Evolutionary conservation across 768 basidiomycete genomes (phyloP), one percentile per base, ranked within the genome.

Genomic region (Lactarius trivialis): DNA sequence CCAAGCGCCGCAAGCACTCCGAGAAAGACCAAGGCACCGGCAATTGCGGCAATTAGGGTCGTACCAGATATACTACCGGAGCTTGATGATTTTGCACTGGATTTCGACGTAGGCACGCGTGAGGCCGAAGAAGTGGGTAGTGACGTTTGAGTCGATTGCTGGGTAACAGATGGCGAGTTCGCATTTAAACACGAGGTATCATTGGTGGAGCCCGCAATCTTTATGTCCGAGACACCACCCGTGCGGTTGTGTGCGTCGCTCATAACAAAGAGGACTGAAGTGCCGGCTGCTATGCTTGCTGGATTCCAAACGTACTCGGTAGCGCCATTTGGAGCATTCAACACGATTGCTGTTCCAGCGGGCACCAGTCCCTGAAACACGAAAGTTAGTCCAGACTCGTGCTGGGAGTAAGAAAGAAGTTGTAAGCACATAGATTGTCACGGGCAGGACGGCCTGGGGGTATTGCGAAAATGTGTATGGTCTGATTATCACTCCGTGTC

Each of bases 191-290:
- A 90, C 21, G 76, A 76, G 26, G 61, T 69, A 56, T 82, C 77
- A 61, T 76, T 77, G 2, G 83, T 81, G 33, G 69, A 70, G 9
- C 76, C 75, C 19, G 89, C 83, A 6, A 65, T 70, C 63, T 70
- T 67, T n/a, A 82, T 61, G 65, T 83, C 78, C n/a, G 85, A 83
- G 60, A 78, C 77, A 21, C 88, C 88, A 54, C 88, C 88, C 59
- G 77, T 76, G 50, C 76, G 72, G 12, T 81, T 80, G 53, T 67
- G 61, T 12, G 80, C 70, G 65, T 85, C 84, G 2, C 76, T 72
- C 80, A 87, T 76, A 43, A 79, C 66, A 56, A 87, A 87, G 14
- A 89, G 59, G 52, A 87, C 70, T 3, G 77, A 76, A 2, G 85
- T 89, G 5, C 84, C 84, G 8, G 80, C 79, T 37, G 77, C 76